Conservation (phyloP, 768 basidiomycete genomes). For the Epithele typhae region DNA sequence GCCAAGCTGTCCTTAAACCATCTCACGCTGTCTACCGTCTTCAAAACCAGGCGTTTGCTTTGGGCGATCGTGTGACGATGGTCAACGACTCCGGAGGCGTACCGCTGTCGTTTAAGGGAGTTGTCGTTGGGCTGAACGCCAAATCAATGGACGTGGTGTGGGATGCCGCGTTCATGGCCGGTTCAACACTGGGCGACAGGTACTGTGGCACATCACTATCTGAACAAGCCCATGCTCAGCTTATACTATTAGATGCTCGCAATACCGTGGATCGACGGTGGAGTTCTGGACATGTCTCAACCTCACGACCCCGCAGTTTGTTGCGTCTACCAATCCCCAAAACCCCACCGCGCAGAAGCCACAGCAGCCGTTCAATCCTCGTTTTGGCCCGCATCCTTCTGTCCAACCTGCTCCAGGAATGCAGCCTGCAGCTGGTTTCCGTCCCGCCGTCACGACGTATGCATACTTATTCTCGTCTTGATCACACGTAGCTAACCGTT, state of each 20-base stretch:
- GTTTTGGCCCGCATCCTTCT: slow-evolving; percentile 60
- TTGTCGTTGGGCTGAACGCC: slow-evolving; percentile 84
- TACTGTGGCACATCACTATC: slow-evolving; percentile 32
- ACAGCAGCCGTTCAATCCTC: slow-evolving; percentile 57
- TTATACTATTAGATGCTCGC: slow-evolving; percentile 64
- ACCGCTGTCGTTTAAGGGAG: slow-evolving; percentile 86
- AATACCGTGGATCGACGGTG: slow-evolving; percentile 88
- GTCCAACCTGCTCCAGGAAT: slow-evolving; percentile 54
- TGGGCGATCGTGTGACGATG: slow-evolving; percentile 95
- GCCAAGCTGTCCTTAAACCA: slow-evolving; percentile 91
- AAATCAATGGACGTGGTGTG: slow-evolving; percentile 93
- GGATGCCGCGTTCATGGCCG: slow-evolving; percentile 95
- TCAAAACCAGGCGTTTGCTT: slow-evolving; percentile 79
- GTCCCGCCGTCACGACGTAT: slow-evolving; percentile 46
- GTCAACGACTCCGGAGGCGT: slow-evolving; percentile 94
- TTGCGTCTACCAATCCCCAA: slow-evolving; percentile 66
- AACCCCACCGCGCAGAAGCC: slow-evolving; percentile 43
- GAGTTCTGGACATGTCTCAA: slow-evolving; percentile 89
- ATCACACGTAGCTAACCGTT: too few species aligned
- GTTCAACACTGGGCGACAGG: slow-evolving; percentile 81
- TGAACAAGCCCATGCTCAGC: neutral
- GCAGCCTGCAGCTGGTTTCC: slow-evolving; percentile 56
- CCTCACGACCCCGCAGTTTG: slow-evolving; percentile 79
- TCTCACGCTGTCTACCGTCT: slow-evolving; percentile 84
- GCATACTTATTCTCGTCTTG: neutral